Base-by-base conservation (phyloP, 2,329 filamentous ascomycete species). In the Coniochaeta sp. region DNA sequence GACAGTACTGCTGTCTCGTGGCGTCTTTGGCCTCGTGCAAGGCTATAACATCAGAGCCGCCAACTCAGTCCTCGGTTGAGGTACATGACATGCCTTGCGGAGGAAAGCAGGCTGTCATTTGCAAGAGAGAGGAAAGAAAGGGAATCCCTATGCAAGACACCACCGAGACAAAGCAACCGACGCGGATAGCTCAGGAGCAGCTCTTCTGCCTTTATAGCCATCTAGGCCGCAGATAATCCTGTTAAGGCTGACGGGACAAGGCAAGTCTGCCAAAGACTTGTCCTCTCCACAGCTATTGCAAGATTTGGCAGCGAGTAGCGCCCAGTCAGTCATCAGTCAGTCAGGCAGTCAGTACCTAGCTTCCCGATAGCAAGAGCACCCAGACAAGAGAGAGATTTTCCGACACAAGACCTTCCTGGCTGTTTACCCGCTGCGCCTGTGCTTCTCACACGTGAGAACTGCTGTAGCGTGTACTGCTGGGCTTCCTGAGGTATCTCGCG, bases 331-430 rank as follows among this genome's bases (percentile, higher is more conserved):
- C 38, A 24, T 26, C 38, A 42, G 38, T 42, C 38, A 42, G 38
- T 48, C 45, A 48, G 66, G 73, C 55, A 69, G 70, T 69, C 71
- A 80, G 77, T 78, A 81, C 77, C 78, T 85, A 86, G 82, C 81
- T 82, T 81, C 77, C 82, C 77, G 81, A 79, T 87, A 86, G 84
- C 82, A 85, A 81, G 82, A 75, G 58, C 60, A 54, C 61, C 59
- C 59, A 65, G 59, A 59, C 61, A 64, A 58, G 63, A 63, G 57
- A 61, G 55, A 63, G 59, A 58, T 56, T 58, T 65, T 65, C 65
- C 65, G 65, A 66, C n/a, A n/a, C 47, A 65, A 56, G 55, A 57
- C 57, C 65, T 64, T 66, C 65, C 66, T 69, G 65, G 66, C 63
- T 65, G 61, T 57, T 57, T 49, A 50, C 51, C 58, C 67, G 64